These are phyloP conservation scores for Candida sojae DNA, from an alignment of 1,139 yeast genomes.

Conservation along the genomic window DNA sequence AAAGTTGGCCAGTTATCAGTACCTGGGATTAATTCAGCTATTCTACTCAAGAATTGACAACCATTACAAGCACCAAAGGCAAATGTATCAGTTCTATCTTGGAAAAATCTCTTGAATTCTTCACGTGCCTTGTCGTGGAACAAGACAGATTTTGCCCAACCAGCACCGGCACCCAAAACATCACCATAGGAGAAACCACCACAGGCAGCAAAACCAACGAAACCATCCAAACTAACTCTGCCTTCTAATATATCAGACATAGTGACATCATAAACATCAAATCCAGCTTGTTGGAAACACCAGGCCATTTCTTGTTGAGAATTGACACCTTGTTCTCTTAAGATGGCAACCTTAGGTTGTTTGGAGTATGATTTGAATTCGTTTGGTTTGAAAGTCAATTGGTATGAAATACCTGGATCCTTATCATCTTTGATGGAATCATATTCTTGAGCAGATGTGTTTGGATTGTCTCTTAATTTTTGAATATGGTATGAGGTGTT, in stretches of 20 bases:
- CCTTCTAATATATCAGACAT: slow-evolving; percentile 91
- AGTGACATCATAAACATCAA: slow-evolving; percentile 90
- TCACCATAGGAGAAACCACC: slow-evolving; percentile 99
- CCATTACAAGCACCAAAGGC: slow-evolving; percentile 99
- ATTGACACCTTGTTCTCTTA: slow-evolving; percentile 98
- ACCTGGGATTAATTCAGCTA: slow-evolving; percentile 89
- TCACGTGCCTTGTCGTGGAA: slow-evolving; percentile 76
- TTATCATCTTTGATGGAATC: slow-evolving; percentile 70
- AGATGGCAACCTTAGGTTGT: slow-evolving; percentile 86
- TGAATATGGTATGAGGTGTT: slow-evolving; percentile 90
- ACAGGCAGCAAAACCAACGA: slow-evolving; percentile 96
- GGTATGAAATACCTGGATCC: slow-evolving; percentile 89
- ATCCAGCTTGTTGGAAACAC: slow-evolving; percentile 94
- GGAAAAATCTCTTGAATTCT: slow-evolving; percentile 80
- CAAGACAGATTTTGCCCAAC: slow-evolving; percentile 98
- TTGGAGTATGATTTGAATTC: slow-evolving; percentile 33
- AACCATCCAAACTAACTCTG: slow-evolving; percentile 68
- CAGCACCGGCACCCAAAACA: slow-evolving; percentile 98
- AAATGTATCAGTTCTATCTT: slow-evolving; percentile 85
- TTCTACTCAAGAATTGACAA: slow-evolving; percentile 91
- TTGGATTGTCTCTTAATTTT: slow-evolving; percentile 91
- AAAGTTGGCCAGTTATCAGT: slow-evolving; percentile 97
- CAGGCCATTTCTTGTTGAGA: slow-evolving; percentile 99
- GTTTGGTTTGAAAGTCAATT: slow-evolving; percentile 59
- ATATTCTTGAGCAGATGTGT: slow-evolving; percentile 84